Conservation (phyloP, 352 stramenopile genomes). For the Globisporangium emineosum region DNA sequence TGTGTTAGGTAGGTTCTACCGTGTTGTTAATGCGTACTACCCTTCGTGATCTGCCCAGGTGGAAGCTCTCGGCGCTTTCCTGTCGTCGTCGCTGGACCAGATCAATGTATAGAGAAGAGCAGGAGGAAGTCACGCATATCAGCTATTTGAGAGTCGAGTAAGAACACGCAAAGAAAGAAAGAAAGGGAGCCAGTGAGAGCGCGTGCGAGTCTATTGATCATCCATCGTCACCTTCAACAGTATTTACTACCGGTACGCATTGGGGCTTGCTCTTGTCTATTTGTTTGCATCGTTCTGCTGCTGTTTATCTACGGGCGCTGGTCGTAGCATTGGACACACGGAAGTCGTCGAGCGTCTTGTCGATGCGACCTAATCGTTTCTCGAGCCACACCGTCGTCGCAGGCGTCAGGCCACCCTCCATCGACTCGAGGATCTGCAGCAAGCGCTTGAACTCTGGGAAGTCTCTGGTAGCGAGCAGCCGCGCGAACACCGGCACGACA, state of each 20-base stretch:
- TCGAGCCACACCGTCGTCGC: constrained; percentile 73
- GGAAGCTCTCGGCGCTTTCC: constrained; percentile 54
- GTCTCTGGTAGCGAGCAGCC: constrained; percentile 47
- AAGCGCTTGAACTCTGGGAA: constrained; percentile 60
- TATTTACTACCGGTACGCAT: neutral
- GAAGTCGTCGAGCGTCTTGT: constrained; percentile 63
- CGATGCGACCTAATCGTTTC: constrained; percentile 47
- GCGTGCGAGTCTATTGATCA: neutral
- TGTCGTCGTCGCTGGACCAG: constrained; percentile 64
- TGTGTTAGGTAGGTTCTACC: no score
- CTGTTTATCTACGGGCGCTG: constrained; percentile 7
- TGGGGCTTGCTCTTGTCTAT: constrained; percentile 8
- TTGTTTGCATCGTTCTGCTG: neutral
- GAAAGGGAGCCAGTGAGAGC: neutral
- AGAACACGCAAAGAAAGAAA: constrained; percentile 1
- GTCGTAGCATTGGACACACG: constrained; percentile 15
- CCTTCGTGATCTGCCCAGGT: constrained; percentile 27
- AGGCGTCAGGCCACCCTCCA: constrained; percentile 64
- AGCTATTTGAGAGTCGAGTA: neutral
- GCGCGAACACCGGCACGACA: constrained; percentile 64
- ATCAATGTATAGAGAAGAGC: constrained; percentile 49
- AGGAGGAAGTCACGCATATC: no score
- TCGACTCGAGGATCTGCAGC: constrained; percentile 74
- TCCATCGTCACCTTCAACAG: neutral
- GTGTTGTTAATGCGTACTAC: constrained; percentile 1